phyloP scores from a whole-genome alignment of 129 eudicot species.

The Centaurea solstitialis region DNA sequence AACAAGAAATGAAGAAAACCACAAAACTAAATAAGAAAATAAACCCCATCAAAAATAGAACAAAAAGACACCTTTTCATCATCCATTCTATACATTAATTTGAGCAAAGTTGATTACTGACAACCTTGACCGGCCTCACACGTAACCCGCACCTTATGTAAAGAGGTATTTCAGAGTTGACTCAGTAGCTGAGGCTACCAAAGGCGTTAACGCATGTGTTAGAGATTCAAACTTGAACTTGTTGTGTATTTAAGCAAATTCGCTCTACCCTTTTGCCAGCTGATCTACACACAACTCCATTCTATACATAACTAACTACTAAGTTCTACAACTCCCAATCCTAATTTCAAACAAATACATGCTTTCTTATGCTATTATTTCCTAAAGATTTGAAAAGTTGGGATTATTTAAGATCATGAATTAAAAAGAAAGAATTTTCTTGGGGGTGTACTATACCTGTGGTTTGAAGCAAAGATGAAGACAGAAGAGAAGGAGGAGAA shows the following conservation, averaged over 20 bases:
- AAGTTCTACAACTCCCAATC: neutral
- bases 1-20: constrained; percentile 7
- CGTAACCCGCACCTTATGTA: neutral
- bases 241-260: neutral
- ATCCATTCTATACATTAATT: neutral
- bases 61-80: constrained; percentile 15
- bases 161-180: neutral
- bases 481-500: constrained; percentile 40
- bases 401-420: constrained; percentile 18
- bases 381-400: constrained; percentile 5
- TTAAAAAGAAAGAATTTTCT: neutral
- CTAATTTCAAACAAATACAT: neutral
- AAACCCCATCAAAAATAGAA: neutral
- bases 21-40: neutral
- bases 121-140: neutral
- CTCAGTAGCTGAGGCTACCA: neutral
- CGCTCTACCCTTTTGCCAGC: too few relatives aligned
- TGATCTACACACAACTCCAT: neutral
- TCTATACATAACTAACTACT: neutral
- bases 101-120: neutral
- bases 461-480: constrained; percentile 32
- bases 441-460: constrained; percentile 15
- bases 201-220: neutral
- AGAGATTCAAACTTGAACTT: neutral
- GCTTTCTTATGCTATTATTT: neutral